phyloP scores from a whole-genome alignment of 202 grass and related monocot species.

The Panicum virgatum region DNA sequence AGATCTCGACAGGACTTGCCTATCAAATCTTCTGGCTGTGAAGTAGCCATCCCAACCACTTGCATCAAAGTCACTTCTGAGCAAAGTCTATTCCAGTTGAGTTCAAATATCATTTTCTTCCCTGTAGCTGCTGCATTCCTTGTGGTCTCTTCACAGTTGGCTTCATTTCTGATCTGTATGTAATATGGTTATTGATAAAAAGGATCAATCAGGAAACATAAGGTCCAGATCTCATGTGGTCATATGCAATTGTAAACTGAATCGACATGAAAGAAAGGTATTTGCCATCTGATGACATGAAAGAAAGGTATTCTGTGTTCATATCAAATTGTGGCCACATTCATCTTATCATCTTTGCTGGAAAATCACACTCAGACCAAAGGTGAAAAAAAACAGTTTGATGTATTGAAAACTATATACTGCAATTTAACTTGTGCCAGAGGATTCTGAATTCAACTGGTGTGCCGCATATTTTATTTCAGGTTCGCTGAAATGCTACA shows the following conservation, averaged over 20 bases:
- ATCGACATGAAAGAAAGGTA: constrained; percentile 25
- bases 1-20: neutral
- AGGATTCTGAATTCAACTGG: neutral
- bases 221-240: neutral
- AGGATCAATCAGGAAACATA: neutral
- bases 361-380: neutral
- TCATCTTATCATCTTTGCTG: neutral
- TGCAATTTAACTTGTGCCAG: neutral
- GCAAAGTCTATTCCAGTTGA: neutral
- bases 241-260: constrained; percentile 20
- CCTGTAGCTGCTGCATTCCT: neutral
- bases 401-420: neutral
- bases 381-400: neutral
- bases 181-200: neutral
- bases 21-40: neutral
- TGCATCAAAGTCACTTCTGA: constrained; percentile 3
- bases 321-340: neutral
- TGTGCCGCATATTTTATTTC: neutral
- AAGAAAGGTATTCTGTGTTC: constrained; percentile 4
- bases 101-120: neutral
- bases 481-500: neutral
- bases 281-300: constrained; percentile 20
- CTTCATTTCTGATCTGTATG: neutral
- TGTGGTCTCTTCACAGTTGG: neutral
- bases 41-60: constrained; percentile 11